Evolutionary conservation across 2,329 filamentous ascomycete species (phyloP).

Genomic region (Magnaporthiopsis incrustans): DNA sequence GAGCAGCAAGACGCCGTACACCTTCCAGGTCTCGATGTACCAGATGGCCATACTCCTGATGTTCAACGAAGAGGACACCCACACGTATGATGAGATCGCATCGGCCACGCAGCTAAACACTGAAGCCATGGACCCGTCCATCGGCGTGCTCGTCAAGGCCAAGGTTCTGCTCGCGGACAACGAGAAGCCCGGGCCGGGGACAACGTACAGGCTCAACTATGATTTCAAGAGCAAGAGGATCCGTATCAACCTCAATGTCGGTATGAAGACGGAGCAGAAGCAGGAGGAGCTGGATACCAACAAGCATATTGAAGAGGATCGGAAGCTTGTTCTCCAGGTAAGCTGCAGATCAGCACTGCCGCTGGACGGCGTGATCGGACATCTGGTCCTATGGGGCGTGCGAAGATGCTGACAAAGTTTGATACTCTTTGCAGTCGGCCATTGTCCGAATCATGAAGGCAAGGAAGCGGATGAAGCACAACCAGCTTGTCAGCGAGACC

Average conservation of each 20-base stretch:
- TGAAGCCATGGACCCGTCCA: conserved; percentile 79
- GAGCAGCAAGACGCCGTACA: conserved; percentile 82
- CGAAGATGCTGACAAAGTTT: not conserved
- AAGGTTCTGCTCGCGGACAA: conserved; percentile 59
- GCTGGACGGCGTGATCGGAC: not conserved
- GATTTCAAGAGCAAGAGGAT: conserved; percentile 99
- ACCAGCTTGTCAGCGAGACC: conserved; percentile 86
- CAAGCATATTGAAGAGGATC: conserved; percentile 98
- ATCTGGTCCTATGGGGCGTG: conserved; percentile 6
- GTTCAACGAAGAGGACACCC: conserved; percentile 84
- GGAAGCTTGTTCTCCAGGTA: conserved; percentile 94
- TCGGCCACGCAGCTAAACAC: conserved; percentile 70
- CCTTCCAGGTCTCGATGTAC: conserved; percentile 94
- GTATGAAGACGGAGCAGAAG: conserved; percentile 92
- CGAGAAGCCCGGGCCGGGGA: conserved; percentile 69
- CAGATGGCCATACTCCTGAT: conserved; percentile 94
- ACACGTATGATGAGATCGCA: conserved; percentile 82
- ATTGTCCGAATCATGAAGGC: conserved; percentile 99
- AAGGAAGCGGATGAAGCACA: conserved; percentile 97
- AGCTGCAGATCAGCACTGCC: conserved; percentile 25
- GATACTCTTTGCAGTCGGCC: conserved; percentile 59
- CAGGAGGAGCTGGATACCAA: conserved; percentile 95
- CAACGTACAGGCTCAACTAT: conserved; percentile 77
- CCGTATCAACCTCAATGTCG: conserved; percentile 91
- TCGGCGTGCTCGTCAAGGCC: conserved; percentile 84